A percentile compares a stretch with the other conserved stretches of the same genome.
These are phyloP conservation scores for Ceratobasidium sp. DNA, from an alignment of 1,284 basidiomycete species.

Conservation along the genomic window DNA sequence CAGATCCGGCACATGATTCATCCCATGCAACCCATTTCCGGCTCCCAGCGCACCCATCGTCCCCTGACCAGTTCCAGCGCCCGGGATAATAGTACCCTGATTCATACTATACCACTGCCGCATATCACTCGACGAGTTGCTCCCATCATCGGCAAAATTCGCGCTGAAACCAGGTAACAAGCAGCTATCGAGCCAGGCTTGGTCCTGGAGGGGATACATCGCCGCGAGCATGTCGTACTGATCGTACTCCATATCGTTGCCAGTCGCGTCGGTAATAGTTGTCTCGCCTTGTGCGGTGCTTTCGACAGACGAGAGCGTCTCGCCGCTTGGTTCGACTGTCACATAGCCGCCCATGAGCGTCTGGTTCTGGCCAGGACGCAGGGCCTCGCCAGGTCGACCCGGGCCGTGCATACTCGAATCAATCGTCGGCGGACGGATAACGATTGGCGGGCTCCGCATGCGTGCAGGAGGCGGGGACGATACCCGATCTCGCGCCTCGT, in stretches of 20 bases:
- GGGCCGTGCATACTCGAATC: constrained; percentile 33
- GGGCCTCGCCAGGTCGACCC: background rate
- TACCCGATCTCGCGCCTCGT: constrained; percentile 26
- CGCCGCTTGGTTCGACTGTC: constrained; percentile 46
- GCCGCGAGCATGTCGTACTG: constrained; percentile 71
- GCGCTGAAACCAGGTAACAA: constrained; percentile 79
- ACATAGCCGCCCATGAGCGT: constrained; percentile 58
- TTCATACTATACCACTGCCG: constrained; percentile 20
- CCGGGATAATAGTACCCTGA: background rate
- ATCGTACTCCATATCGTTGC: constrained; percentile 38
- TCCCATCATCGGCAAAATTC: constrained; percentile 33
- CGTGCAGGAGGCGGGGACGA: constrained; percentile 1
- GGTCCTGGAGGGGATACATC: constrained; percentile 77
- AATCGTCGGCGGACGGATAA: constrained; percentile 33
- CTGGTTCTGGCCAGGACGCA: background rate
- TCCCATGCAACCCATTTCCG: background rate
- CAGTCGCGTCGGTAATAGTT: constrained; percentile 37
- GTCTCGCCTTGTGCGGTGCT: constrained; percentile 55
- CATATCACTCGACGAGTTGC: constrained; percentile 30
- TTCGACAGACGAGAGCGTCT: constrained; percentile 49
- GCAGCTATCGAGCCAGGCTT: constrained; percentile 78
- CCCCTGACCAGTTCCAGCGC: constrained; percentile 2
- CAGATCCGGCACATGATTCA: constrained; percentile 24
- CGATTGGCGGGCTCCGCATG: constrained; percentile 35
- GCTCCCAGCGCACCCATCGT: constrained; percentile 14